Base-by-base conservation (phyloP, 805 yeast genomes). In the Ogataea saltuana region DNA sequence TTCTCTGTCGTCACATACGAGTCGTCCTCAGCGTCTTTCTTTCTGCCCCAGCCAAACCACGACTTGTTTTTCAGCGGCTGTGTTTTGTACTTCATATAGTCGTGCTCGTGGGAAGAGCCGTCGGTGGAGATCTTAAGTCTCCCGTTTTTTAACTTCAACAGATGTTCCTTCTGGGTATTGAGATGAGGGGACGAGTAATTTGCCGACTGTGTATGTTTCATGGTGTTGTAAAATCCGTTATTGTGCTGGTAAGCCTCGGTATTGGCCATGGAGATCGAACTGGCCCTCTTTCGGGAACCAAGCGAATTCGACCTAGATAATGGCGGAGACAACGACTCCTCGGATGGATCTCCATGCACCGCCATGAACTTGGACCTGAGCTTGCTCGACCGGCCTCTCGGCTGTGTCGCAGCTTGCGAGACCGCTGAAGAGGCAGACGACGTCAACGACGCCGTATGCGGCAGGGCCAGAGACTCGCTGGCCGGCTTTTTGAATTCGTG, bases 91-190 rank as follows among this genome's bases (percentile, higher is more conserved):
- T 61, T 65, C 22, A 50, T 32, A 37, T 56, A 65, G 41, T 65
- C 69, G 48, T 67, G 71, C 40, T 62, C 64, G 50, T 67, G 71
- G 0, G 55, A 28, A 15, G 49, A 43, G 6, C 68, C 67, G 36
- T 60, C 66, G 6, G 61, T 53, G 12, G 54, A 56, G 6, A 64
- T 41, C 20, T 54, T 54, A 11, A 64, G 32, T 31, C 68, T 50
- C 12, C 66, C 65, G 20, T 54, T 57, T 39, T 59, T 59, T 22
- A 61, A 38, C 33, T 54, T 56, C 30, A 59, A 30, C 3, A 53
- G 37, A 31, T 54, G 55, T 21, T 61, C 65, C 19, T 59, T 48
- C 34, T 61, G 57, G 17, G 49, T 12, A 15, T 36, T 38, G 22
- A 48, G 22, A 21, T 58, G 48, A 37, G 53, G 28, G 33, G 44